Base-by-base conservation (phyloP, 176 grass and related monocot genomes). In the Lolium perenne region DNA sequence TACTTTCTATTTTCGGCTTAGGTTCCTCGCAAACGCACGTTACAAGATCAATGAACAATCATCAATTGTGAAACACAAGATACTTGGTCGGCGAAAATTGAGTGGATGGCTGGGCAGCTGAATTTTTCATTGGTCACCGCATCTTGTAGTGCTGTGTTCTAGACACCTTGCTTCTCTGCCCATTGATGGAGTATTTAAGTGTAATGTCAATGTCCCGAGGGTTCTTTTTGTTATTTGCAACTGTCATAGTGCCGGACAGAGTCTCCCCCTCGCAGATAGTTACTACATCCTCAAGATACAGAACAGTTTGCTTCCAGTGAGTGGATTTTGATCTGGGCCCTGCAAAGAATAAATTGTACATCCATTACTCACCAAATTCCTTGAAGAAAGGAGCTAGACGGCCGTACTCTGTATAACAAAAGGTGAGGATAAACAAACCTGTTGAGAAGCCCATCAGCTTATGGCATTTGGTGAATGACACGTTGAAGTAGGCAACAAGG, bases 281-380 rank as follows among this genome's bases (percentile, higher is more conserved):
- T 71, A 99, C 20, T 8, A 92, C 94, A 74, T 99, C 97, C 80
- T 99, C 97, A 0, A 99, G 92, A 81, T 99, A 99, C 2, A 99
- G 85, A 78, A 99, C 94, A 7, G 94, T 99, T 87, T 99, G 97
- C 87, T 99, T 99, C 97, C 97, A 99, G 87, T 99, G 94, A 32
- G 94, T 96, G 69, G 79, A 72, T 57, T 99, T 99, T 53, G 94
- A 99, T 82, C 92, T 99, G 6, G 97, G 97, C 5, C 97, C 97
- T 99, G 94, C 56, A 77, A 38, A 50, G n/a, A 71, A 38, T 41
- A 88, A 16, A 57, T 71, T 61, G 47, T 7, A 84, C 22, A 74
- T 26, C 43, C 47, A 1, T 72, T 78, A 70, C 18, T 22, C n/a
- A 56, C 20, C 6, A 67, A 29, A 84, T 14, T 60, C 4, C 20